A percentile compares a stretch with the other conserved stretches of the same genome.
Evolutionary conservation across 129 eudicot genomes (phyloP).

Genomic region (Helichrysum umbraculigerum): DNA sequence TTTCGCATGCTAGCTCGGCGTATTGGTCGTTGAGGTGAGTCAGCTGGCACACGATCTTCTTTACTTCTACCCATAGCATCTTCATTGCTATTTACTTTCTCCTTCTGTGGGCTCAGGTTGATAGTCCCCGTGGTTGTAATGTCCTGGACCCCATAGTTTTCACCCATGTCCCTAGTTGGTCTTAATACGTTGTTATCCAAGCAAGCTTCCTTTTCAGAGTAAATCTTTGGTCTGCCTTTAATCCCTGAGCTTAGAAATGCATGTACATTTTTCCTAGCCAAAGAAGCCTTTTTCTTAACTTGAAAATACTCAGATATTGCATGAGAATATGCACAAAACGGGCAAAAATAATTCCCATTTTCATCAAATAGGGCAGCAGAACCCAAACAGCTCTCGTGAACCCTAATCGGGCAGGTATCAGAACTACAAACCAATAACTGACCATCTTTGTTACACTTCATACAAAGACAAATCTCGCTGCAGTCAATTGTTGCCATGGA

Average conservation of each 20-base stretch:
- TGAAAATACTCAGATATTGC: conserved; percentile 59
- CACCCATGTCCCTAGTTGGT: conserved; percentile 22
- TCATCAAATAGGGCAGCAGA: conserved; percentile 47
- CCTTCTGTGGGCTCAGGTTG: background rate
- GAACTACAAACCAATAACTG: conserved; percentile 60
- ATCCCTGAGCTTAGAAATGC: conserved; percentile 39
- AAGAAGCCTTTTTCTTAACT: conserved; percentile 50
- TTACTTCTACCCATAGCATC: conserved; percentile 10
- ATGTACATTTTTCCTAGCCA: conserved; percentile 60
- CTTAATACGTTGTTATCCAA: conserved; percentile 25
- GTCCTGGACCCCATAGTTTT: conserved; percentile 8
- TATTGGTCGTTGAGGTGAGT: conserved; percentile 3
- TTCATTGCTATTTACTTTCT: conserved; percentile 24
- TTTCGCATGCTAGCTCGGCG: conserved; percentile 19
- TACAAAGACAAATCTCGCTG: conserved; percentile 49
- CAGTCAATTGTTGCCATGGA: conserved; percentile 42
- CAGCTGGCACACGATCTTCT: conserved; percentile 21
- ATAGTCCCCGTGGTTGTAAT: no score
- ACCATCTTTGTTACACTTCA: conserved; percentile 65
- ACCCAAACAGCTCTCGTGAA: conserved; percentile 75
- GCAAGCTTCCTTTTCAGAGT: conserved; percentile 22
- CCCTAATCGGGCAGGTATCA: conserved; percentile 53
- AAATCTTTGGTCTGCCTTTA: conserved; percentile 20
- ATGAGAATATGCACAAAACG: conserved; percentile 82
- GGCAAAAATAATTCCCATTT: conserved; percentile 63